A percentile compares a stretch with the other conserved stretches of the same genome.
Evolutionary conservation across 306 rosid genomes (phyloP).

Genomic region (Pachyrhizus erosus): DNA sequence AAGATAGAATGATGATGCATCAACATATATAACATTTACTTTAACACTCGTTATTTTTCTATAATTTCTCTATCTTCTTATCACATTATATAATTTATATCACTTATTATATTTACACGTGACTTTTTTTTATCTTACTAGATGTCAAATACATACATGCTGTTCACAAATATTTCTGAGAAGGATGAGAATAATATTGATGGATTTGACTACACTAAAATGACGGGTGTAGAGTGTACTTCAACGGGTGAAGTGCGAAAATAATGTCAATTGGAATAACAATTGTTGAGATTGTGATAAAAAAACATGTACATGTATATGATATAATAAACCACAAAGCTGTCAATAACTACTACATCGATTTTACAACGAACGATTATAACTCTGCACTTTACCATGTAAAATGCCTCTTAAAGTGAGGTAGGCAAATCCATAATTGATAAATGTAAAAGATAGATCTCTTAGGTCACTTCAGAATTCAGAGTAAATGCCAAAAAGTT

Average conservation of each 20-base stretch:
- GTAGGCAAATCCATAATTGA: neutral
- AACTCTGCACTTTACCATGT: neutral
- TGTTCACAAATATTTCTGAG: no score
- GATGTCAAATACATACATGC: no score
- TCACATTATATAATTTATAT: no score
- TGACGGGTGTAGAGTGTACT: no score
- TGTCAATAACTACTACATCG: neutral
- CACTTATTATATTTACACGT: no score
- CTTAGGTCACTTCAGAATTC: neutral
- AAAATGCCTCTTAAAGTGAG: neutral
- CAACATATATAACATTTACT: no score
- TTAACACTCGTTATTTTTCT: no score
- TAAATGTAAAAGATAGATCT: neutral
- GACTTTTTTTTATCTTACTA: no score
- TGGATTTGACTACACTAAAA: neutral
- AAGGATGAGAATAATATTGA: neutral
- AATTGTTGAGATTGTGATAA: neutral
- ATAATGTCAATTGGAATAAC: neutral
- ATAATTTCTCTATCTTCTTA: no score
- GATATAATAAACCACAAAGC: neutral
- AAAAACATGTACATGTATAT: neutral
- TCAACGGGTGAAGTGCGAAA: neutral
- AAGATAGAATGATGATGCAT: no score
- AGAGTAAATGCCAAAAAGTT: conserved; percentile 16
- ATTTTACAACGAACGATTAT: neutral